Percentiles rank a stretch among this genome's conserved stretches.
These are phyloP conservation scores for Phlebiopsis gigantea DNA, from an alignment of 768 basidiomycete species.

Conservation along the genomic window DNA sequence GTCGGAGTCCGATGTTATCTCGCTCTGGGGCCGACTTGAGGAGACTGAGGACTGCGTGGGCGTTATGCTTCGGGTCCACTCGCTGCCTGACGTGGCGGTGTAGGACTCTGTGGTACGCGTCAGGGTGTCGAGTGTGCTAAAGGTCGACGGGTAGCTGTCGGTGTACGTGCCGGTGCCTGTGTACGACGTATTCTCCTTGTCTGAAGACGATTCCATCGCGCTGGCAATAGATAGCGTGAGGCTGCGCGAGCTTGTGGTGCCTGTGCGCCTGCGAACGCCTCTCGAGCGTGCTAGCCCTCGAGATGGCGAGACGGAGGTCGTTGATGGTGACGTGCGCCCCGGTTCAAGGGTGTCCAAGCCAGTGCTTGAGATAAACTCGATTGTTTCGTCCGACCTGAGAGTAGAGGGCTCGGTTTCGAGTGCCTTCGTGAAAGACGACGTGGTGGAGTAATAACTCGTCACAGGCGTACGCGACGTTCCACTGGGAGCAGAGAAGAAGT, in stretches of 20 bases:
- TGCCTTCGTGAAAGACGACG: constrained; percentile 24
- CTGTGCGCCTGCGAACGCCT: constrained; percentile 48
- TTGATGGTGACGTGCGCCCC: constrained; percentile 36
- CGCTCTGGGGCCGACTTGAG: constrained; percentile 7
- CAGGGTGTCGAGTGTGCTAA: constrained; percentile 25
- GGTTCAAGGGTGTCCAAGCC: constrained; percentile 38
- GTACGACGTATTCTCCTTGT: constrained; percentile 52
- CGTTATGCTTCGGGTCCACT: constrained; percentile 13
- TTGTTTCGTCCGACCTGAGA: constrained; percentile 34
- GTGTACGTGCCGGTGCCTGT: constrained; percentile 24
- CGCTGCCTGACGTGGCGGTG: constrained; percentile 11
- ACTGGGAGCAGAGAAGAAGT: constrained; percentile 39
- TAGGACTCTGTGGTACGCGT: constrained; percentile 13
- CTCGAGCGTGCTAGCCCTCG: constrained; percentile 49
- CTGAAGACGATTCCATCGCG: constrained; percentile 40
- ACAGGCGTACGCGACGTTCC: constrained; percentile 24
- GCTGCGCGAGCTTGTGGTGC: constrained; percentile 36
- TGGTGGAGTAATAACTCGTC: constrained; percentile 32
- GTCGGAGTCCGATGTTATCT: background rate
- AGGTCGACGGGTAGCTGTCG: constrained; percentile 14
- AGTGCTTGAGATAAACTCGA: constrained; percentile 33
- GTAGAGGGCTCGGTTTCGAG: constrained; percentile 27
- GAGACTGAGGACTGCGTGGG: constrained; percentile 14
- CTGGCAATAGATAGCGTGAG: constrained; percentile 35
- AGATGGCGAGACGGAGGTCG: constrained; percentile 40